Base-by-base conservation (phyloP, 495 filamentous ascomycete species). In the Daldinia decipiens region DNA sequence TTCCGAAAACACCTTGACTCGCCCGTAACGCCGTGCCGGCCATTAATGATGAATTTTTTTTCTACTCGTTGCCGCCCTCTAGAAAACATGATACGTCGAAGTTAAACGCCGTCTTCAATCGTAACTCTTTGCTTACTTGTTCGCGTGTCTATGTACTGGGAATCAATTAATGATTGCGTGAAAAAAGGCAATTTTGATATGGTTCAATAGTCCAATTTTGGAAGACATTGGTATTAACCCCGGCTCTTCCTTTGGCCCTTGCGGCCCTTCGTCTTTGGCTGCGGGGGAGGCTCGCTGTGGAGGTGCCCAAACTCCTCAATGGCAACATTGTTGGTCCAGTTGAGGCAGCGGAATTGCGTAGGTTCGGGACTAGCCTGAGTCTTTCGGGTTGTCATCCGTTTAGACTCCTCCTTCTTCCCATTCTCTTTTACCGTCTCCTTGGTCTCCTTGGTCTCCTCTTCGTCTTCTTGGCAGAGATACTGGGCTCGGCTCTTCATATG, bases 241-340 rank as follows among this genome's bases (percentile, higher is more conserved):
- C 62, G 55, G 52, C 60, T 56, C 43, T 72, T 77, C 32, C 60
- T 69, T 15, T 50, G 62, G 0, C 61, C 66, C 24, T 77, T 77
- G 47, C 75, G 73, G 9, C 69, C 59, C 52, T 77, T 77, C 39
- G 72, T 43, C 34, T 77, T 77, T 47, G 86, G 81, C 19, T 90
- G 88, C 24, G 90, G 86, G 43, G 90, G 90, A 57, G 90, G 87
- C 65, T 95, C 87, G 45, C 90, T 90, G 75, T 99, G 95, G 24
- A 92, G 83, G 76, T 97, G 92, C 2, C 94, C 94, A 47, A 91
- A 77, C 32, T 97, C 89, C 1, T 88, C 85, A 6, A 93, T 70
- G 17, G 93, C 93, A 59, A 88, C 90, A 0, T 83, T 88, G 76
- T 98, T 99, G 43, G 83, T 84, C 96, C 96, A 99, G 12, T 80